Evolutionary conservation across 1,139 yeast species (phyloP).

Genomic region (Protomyces pachydermus): DNA sequence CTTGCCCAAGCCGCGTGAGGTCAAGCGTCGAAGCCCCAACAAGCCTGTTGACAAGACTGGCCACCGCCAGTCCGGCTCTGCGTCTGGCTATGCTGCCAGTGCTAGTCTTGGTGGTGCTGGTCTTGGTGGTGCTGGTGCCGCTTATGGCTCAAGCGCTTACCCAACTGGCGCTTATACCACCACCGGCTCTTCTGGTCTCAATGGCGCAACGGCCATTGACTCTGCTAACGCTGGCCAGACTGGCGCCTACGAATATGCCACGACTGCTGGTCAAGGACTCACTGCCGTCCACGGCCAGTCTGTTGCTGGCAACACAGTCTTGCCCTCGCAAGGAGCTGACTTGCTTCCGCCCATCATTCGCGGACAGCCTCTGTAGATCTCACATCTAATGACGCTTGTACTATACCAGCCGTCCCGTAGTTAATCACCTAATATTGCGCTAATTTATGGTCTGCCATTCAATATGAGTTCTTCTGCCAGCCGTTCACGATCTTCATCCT

Average conservation of each 20-base stretch:
- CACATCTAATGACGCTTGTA: not conserved
- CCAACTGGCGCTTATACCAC: not conserved
- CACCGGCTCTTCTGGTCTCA: not conserved
- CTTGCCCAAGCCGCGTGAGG: constrained; percentile 20
- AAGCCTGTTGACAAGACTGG: constrained; percentile 22
- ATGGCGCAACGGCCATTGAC: not conserved
- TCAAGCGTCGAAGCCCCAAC: constrained; percentile 15
- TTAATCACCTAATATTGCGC: not conserved
- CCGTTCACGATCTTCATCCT: constrained; percentile 10
- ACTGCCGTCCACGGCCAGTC: not conserved
- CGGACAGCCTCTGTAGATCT: not conserved
- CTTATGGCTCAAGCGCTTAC: not conserved
- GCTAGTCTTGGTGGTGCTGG: not conserved
- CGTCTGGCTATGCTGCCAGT: not conserved
- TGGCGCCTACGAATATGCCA: constrained; percentile 14
- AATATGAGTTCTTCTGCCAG: not conserved
- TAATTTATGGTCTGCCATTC: not conserved
- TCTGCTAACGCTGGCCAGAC: constrained; percentile 15
- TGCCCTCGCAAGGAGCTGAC: not conserved
- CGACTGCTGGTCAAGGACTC: not conserved
- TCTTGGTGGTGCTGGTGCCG: constrained; percentile 3
- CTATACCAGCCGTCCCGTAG: not conserved
- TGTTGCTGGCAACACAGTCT: not conserved
- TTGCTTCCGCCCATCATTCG: not conserved
- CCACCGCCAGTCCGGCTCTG: not conserved